Conservation (phyloP, 352 stramenopile species). For the Phytopythium oedochilum region DNA sequence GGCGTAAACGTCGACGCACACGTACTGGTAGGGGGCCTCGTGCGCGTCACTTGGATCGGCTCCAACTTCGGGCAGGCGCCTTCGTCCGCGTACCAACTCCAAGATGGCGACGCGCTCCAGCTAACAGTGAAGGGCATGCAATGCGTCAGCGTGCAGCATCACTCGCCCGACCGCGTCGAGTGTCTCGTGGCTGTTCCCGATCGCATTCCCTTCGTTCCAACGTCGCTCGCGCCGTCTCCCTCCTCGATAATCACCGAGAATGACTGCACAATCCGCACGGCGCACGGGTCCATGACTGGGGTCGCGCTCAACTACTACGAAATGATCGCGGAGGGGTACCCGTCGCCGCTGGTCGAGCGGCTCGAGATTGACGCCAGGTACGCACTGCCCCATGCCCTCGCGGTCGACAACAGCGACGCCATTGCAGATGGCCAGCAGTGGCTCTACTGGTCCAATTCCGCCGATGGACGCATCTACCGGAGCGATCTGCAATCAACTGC, state of each 20-base stretch:
- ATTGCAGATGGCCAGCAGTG: conserved; percentile 11
- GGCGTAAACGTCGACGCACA: conserved; percentile 4
- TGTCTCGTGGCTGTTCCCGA: conserved; percentile 49
- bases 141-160: conserved; percentile 41
- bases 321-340: conserved; percentile 37
- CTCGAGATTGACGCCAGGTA: conserved; percentile 28
- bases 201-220: conserved; percentile 8
- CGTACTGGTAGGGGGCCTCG: conserved; percentile 37
- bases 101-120: conserved; percentile 20
- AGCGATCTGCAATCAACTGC: conserved; percentile 37
- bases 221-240: not conserved
- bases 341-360: conserved; percentile 43
- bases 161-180: conserved; percentile 35
- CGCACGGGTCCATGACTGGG: conserved; percentile 40
- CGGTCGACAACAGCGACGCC: conserved; percentile 25
- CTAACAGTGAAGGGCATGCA: conserved; percentile 32
- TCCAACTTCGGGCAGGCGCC: conserved; percentile 38
- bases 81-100: not conserved
- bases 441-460: conserved; percentile 73
- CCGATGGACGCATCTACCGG: conserved; percentile 56
- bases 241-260: conserved; percentile 14
- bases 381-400: conserved; percentile 46
- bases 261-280: conserved; percentile 54
- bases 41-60: conserved; percentile 41
- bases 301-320: conserved; percentile 38